Evolutionary conservation across 2,329 filamentous ascomycete genomes (phyloP).

Genomic region (Talaromyces verruculosus): DNA sequence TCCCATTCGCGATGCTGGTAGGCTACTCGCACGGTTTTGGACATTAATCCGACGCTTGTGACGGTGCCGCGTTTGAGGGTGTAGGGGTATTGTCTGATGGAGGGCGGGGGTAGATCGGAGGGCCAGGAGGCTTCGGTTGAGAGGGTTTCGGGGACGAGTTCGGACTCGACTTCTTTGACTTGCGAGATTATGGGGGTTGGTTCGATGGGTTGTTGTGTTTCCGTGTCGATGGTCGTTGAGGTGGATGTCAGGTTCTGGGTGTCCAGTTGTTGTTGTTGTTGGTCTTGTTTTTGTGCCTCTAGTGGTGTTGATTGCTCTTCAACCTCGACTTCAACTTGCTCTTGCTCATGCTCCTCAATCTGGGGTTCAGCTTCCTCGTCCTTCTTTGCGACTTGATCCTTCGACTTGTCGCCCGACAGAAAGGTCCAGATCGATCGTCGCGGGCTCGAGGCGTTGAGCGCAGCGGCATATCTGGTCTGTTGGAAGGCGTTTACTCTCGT

Average conservation of each 20-base stretch:
- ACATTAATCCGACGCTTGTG: constrained; percentile 43
- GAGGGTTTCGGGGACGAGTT: not conserved
- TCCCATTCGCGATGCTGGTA: constrained; percentile 39
- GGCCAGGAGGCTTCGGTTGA: not conserved
- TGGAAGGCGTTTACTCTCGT: not conserved
- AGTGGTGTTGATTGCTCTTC: not conserved
- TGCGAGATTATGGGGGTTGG: constrained; percentile 1
- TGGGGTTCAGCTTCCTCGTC: not conserved
- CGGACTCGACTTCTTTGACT: not conserved
- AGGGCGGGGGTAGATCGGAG: constrained; percentile 21
- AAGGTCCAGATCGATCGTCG: constrained; percentile 13
- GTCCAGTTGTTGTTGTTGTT: not conserved
- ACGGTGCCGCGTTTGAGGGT: constrained; percentile 41
- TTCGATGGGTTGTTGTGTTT: not conserved
- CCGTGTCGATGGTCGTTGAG: not conserved
- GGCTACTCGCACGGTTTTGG: constrained; percentile 42
- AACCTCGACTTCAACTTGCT: not conserved
- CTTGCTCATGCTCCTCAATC: not conserved
- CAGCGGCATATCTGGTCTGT: not conserved
- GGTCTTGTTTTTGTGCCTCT: not conserved
- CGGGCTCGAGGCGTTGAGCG: not conserved
- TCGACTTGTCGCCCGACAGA: not conserved
- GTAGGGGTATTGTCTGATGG: constrained; percentile 39
- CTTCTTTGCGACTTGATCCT: not conserved
- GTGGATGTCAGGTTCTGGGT: not conserved